Evolutionary conservation across 306 rosid genomes (phyloP), one percentile per base, ranked within the genome.

Genomic region (Prunus mongolica): DNA sequence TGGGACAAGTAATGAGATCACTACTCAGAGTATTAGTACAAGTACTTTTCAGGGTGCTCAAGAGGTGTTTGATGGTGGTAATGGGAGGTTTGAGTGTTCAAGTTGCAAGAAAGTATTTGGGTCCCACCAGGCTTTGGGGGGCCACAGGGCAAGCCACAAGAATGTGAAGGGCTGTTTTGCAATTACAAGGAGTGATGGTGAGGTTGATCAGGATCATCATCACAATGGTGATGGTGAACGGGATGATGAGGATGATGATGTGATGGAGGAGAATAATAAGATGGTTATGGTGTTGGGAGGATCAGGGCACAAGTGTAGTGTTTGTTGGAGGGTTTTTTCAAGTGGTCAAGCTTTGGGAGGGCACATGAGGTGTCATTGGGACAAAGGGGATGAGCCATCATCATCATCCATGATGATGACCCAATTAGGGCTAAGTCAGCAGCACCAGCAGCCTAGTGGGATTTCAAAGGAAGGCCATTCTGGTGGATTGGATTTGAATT

Each of bases 41-140:
- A 28, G 65, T 27, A 65, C 45, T 65, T 51, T 24, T 28, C 47
- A 81, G 6, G 60, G 56, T n/a, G 14, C 20, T 20, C 65, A 49
- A 5, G 71, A 72, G 55, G 64, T 27, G 54, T 47, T 15, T 19
- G 24, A 38, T 58, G 58, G 30, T 2, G 74, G 41, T 10, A 74
- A 25, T 6, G 57, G 78, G 24, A 69, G 84, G 22, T 88, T 91
- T 50, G 97, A 88, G 67, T 88, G 96, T 76, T 82, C 92, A 2
- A 84, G 92, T 83, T 93, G 97, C 71, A 93, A 91, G 85, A 91
- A 86, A 73, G 90, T 88, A 68, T 93, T 93, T 24, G 88, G 88
- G 11, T 93, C 98, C 0, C 91, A 88, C 79, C 97, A 91, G 81
- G 98, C 96, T 8, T 80, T 93, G 22, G 91, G 91, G 1, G 97